Conservation (phyloP, 108 stramenopile genomes). For the Cyclostephanos invisitatus region DNA sequence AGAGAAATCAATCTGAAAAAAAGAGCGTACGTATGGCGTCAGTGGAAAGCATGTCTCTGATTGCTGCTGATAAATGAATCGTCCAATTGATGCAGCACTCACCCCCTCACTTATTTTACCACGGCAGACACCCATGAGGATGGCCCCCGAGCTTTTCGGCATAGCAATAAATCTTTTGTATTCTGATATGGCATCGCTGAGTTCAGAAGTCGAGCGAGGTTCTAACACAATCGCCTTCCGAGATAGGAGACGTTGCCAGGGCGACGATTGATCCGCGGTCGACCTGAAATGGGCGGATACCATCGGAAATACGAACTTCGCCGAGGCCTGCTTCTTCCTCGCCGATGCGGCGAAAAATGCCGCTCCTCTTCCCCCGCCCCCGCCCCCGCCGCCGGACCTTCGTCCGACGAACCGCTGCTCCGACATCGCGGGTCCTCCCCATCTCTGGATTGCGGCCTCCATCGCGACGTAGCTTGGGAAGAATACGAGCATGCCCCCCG, state of each 20-base stretch:
- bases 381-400: slow-evolving; percentile 23
- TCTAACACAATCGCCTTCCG: slow-evolving; percentile 81
- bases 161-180: slow-evolving; percentile 81
- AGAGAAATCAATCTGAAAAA: slow-evolving; percentile 84
- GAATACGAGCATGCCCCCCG: slow-evolving; percentile 95
- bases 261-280: slow-evolving; percentile 41
- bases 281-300: slow-evolving; percentile 44
- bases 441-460: slow-evolving; percentile 72
- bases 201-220: slow-evolving; percentile 75
- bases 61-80: background rate
- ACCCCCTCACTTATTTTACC: slow-evolving; percentile 83
- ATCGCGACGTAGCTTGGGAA: slow-evolving; percentile 95
- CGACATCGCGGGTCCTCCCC: slow-evolving; percentile 71
- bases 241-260: slow-evolving; percentile 76
- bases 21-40: background rate
- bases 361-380: slow-evolving; percentile 25
- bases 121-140: slow-evolving; percentile 95
- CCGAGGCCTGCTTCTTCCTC: slow-evolving; percentile 35
- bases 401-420: slow-evolving; percentile 16
- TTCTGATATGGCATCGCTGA: slow-evolving; percentile 86
- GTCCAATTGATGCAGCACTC: slow-evolving; percentile 5
- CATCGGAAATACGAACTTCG: slow-evolving; percentile 45
- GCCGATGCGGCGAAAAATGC: slow-evolving; percentile 57
- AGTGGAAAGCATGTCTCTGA: background rate
- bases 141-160: slow-evolving; percentile 75